These are phyloP conservation scores for Populus hybrid DNA, from an alignment of 441 rosid species.

Conservation along the genomic window DNA sequence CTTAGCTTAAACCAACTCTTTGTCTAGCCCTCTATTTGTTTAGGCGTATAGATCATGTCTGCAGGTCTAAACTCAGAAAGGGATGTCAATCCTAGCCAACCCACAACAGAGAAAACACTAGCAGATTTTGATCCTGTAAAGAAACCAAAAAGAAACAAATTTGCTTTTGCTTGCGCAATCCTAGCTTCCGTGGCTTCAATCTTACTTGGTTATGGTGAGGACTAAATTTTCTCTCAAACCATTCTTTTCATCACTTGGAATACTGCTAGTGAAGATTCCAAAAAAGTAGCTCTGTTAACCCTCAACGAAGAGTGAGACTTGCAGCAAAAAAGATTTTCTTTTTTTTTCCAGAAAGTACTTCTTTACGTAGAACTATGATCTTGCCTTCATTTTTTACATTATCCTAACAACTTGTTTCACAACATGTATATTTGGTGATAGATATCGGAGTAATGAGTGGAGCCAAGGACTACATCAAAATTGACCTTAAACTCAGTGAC, in stretches of 20 bases:
- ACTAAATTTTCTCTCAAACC: background rate
- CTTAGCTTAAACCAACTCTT: background rate
- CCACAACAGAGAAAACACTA: slow-evolving; percentile 22
- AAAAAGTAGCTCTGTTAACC: no score
- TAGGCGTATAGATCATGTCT: slow-evolving; percentile 20
- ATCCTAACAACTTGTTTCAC: background rate
- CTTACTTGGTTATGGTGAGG: slow-evolving; percentile 73
- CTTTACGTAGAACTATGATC: background rate
- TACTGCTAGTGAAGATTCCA: background rate
- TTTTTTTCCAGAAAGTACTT: background rate
- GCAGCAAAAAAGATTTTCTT: background rate
- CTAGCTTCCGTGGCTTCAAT: slow-evolving; percentile 84
- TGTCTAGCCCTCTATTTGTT: background rate
- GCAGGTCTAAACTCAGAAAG: slow-evolving; percentile 19
- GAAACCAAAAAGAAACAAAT: slow-evolving; percentile 65
- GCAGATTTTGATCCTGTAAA: slow-evolving; percentile 50
- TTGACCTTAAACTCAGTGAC: slow-evolving; percentile 39
- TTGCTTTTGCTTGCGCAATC: slow-evolving; percentile 64
- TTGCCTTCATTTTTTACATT: background rate
- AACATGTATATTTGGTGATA: background rate
- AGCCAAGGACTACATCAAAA: slow-evolving; percentile 47
- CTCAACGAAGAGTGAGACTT: background rate
- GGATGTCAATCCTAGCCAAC: slow-evolving; percentile 14
- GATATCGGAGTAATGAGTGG: slow-evolving; percentile 68
- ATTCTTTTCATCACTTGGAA: background rate